Evolutionary conservation across 1,284 basidiomycete genomes (phyloP).

Genomic region (Flammula alnicola): DNA sequence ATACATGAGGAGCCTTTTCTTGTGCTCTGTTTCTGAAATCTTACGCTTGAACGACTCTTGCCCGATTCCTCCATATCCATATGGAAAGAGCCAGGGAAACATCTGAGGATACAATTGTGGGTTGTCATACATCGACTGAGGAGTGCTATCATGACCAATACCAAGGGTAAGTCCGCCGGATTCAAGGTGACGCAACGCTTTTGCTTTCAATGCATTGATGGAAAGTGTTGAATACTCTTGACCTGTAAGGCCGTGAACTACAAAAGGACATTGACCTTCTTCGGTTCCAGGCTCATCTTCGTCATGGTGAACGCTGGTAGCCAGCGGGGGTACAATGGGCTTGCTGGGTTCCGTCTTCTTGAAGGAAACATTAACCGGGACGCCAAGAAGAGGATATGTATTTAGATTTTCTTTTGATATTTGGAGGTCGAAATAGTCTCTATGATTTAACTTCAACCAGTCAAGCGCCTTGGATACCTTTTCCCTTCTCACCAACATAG

Average conservation of each 20-base stretch:
- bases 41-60: slow-evolving; percentile 1
- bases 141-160: slow-evolving; percentile 24
- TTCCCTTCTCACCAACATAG: slow-evolving; percentile 36
- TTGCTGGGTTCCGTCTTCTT: neutral
- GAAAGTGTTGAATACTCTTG: slow-evolving; percentile 22
- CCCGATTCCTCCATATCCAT: slow-evolving; percentile 39
- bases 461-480: slow-evolving; percentile 36
- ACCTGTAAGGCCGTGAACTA: slow-evolving; percentile 34
- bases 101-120: slow-evolving; percentile 37
- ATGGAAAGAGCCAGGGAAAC: slow-evolving; percentile 45
- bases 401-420: slow-evolving; percentile 32
- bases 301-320: slow-evolving; percentile 25
- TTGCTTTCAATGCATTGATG: slow-evolving; percentile 23
- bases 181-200: slow-evolving; percentile 28
- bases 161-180: slow-evolving; percentile 24
- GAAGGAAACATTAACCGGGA: slow-evolving; percentile 27
- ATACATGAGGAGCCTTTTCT: slow-evolving; percentile 30
- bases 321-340: slow-evolving; percentile 18
- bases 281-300: slow-evolving; percentile 30
- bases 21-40: slow-evolving; percentile 28
- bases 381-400: slow-evolving; percentile 17
- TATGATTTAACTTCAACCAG: slow-evolving; percentile 38
- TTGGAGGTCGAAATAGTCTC: slow-evolving; percentile 33
- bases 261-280: slow-evolving; percentile 31
- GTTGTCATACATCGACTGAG: slow-evolving; percentile 36